A percentile compares a stretch with the other conserved stretches of the same genome.
These are phyloP conservation scores for Metarhizium guizhouense DNA, from an alignment of 2,329 filamentous ascomycete genomes.

Conservation along the genomic window DNA sequence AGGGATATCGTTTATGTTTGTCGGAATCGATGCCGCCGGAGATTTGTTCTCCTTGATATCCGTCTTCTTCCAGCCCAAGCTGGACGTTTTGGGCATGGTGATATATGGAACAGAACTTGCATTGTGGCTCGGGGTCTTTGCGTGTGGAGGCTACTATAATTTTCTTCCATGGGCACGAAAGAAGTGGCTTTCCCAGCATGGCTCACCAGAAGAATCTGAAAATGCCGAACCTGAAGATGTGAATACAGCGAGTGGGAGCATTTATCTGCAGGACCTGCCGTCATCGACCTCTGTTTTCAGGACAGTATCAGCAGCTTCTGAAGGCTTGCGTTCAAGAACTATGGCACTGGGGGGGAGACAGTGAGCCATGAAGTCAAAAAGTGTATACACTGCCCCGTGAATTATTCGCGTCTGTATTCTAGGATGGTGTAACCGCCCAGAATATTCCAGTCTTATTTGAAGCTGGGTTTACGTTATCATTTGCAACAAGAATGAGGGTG, in stretches of 20 bases:
- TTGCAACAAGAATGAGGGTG: too few species aligned
- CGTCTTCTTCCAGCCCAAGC: slow-evolving; percentile 48
- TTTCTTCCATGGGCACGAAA: slow-evolving; percentile 46
- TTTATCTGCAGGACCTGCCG: slow-evolving; percentile 16
- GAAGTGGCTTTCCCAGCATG: slow-evolving; percentile 18
- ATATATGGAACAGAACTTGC: slow-evolving; percentile 59
- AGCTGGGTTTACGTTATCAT: too few species aligned
- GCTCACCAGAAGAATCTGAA: not conserved
- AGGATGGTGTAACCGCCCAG: too few species aligned
- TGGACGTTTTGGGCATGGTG: slow-evolving; percentile 54
- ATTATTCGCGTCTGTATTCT: too few species aligned
- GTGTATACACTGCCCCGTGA: not conserved
- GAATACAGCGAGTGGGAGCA: not conserved
- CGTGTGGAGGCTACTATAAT: slow-evolving; percentile 57
- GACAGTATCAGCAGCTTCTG: slow-evolving; percentile 28
- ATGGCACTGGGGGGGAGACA: not conserved
- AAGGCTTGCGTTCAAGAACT: not conserved
- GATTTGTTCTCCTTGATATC: slow-evolving; percentile 60
- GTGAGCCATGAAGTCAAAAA: not conserved
- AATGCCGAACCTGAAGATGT: not conserved
- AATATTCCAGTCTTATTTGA: too few species aligned
- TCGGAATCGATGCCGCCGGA: slow-evolving; percentile 59
- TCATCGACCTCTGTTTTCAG: slow-evolving; percentile 57
- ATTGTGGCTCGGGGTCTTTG: slow-evolving; percentile 60
- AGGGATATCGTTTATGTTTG: slow-evolving; percentile 65